phyloP scores from a whole-genome alignment of 1,139 yeast genomes.

The Candida sojae region DNA sequence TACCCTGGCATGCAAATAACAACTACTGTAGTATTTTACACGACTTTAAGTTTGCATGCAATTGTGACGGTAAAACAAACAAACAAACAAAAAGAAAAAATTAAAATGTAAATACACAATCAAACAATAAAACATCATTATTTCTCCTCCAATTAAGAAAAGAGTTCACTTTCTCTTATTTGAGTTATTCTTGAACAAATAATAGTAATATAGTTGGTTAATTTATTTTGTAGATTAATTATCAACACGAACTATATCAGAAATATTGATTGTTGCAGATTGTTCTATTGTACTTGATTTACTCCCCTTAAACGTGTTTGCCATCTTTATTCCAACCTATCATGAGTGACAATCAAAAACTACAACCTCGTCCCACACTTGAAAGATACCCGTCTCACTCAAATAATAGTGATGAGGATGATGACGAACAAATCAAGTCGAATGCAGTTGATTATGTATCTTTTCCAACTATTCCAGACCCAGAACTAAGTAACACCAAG shows the following conservation, averaged over 20 bases:
- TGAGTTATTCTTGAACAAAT: too few species aligned
- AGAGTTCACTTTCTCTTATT: not conserved
- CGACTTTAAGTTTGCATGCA: too few species aligned
- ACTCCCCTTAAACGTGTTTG: not conserved
- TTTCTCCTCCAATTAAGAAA: too few species aligned
- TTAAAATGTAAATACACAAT: not conserved
- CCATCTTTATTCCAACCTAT: not conserved
- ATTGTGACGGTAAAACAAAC: too few species aligned
- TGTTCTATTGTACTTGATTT: too few species aligned
- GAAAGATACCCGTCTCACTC: slow-evolving; percentile 9
- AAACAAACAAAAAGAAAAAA: not conserved
- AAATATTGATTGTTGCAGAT: too few species aligned
- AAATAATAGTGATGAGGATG: slow-evolving; percentile 18
- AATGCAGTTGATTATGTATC: slow-evolving; percentile 37
- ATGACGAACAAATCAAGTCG: not conserved
- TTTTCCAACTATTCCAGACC: slow-evolving; percentile 49
- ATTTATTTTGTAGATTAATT: too few species aligned
- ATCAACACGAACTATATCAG: too few species aligned
- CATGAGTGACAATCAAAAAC: slow-evolving; percentile 2
- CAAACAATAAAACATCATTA: too few species aligned
- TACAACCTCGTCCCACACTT: not conserved
- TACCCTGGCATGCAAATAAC: too few species aligned
- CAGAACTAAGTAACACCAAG: slow-evolving; percentile 34
- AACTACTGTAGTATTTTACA: too few species aligned
- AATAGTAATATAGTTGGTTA: too few species aligned